These are phyloP conservation scores for Metschnikowia proteae DNA, from an alignment of 805 yeast species.

Conservation along the genomic window DNA sequence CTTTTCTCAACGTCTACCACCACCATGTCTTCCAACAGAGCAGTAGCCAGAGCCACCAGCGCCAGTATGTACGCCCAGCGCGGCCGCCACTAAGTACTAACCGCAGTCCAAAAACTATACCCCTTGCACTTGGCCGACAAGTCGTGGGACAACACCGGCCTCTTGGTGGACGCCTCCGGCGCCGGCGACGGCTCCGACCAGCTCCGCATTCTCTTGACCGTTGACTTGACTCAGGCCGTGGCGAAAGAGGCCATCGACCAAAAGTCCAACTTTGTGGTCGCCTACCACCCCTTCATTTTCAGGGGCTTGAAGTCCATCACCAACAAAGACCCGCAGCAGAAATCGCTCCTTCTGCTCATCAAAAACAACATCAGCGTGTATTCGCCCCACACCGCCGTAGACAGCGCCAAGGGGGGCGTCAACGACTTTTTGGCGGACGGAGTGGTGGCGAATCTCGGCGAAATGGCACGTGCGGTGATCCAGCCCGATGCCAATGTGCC, in stretches of 20 bases:
- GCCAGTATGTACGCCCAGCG: conserved; percentile 30
- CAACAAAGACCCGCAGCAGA: conserved; percentile 70
- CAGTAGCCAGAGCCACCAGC: conserved; percentile 38
- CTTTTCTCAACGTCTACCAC: not conserved
- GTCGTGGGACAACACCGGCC: conserved; percentile 95
- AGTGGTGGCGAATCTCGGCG: conserved; percentile 32
- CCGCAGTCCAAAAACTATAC: conserved; percentile 64
- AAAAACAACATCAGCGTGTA: conserved; percentile 83
- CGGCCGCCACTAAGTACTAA: conserved; percentile 13
- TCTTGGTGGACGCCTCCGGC: conserved; percentile 63
- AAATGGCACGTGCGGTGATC: conserved; percentile 33
- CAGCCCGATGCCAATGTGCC: conserved; percentile 41
- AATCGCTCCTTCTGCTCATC: conserved; percentile 65
- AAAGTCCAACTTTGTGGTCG: conserved; percentile 58
- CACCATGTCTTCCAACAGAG: conserved; percentile 36
- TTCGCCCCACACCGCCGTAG: conserved; percentile 94
- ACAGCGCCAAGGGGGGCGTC: conserved; percentile 89
- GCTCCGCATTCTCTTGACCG: conserved; percentile 57
- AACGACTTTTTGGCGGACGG: conserved; percentile 86
- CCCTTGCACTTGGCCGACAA: conserved; percentile 80
- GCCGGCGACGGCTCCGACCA: conserved; percentile 18
- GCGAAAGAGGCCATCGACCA: conserved; percentile 75
- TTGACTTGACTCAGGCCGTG: conserved; percentile 81
- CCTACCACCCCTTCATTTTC: conserved; percentile 93
- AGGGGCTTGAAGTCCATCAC: conserved; percentile 75